A percentile compares a stretch with the other conserved stretches of the same genome.
These are phyloP conservation scores for Lipomyces kockii DNA, from an alignment of 805 yeast genomes.

Conservation along the genomic window DNA sequence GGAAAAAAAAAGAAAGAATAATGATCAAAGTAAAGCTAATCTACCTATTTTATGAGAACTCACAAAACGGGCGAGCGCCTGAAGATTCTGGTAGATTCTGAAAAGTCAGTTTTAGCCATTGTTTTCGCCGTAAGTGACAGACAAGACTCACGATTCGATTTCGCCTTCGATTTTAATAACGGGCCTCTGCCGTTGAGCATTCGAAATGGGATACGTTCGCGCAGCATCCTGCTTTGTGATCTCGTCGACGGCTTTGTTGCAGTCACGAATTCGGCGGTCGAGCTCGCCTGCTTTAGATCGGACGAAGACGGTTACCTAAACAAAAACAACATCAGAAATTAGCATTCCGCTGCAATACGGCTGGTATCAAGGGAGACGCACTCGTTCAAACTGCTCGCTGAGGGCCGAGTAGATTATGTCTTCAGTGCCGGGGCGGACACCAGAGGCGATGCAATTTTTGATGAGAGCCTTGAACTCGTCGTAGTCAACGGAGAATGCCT, in stretches of 20 bases:
- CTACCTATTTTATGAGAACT: constrained; percentile 69
- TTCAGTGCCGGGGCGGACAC: constrained; percentile 33
- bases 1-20: background rate
- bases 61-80: constrained; percentile 70
- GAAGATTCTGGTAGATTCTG: constrained; percentile 57
- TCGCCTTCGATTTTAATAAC: constrained; percentile 28
- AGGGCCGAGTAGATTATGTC: constrained; percentile 51
- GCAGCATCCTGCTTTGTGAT: constrained; percentile 39
- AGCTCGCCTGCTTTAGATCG: constrained; percentile 71
- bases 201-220: constrained; percentile 31
- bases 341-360: too few relatives aligned
- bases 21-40: constrained; percentile 36
- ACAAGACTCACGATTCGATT: constrained; percentile 26
- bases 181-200: constrained; percentile 30
- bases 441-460: constrained; percentile 56
- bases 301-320: constrained; percentile 60
- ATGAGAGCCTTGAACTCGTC: constrained; percentile 73
- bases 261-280: constrained; percentile 53
- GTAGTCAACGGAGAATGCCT: constrained; percentile 79
- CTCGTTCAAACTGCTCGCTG: constrained; percentile 62
- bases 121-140: background rate
- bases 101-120: constrained; percentile 45
- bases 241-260: constrained; percentile 48
- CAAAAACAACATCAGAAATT: background rate
- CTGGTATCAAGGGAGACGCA: constrained; percentile 46